Evolutionary conservation across 2,329 filamentous ascomycete genomes (phyloP).

Genomic region (Cytospora schulzeri): DNA sequence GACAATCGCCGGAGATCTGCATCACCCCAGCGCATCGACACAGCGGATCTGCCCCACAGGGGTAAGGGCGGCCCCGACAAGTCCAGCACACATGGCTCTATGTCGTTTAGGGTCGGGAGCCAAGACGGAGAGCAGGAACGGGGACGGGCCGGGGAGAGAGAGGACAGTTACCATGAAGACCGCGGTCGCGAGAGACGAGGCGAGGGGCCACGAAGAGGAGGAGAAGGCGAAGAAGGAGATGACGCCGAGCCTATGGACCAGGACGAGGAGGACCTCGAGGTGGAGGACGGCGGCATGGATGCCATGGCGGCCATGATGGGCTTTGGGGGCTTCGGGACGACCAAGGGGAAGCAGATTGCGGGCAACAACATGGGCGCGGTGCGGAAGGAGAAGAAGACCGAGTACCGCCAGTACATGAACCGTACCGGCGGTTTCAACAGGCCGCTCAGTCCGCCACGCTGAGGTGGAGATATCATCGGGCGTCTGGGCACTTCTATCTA

Average conservation of each 20-base stretch:
- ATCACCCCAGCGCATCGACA: slow-evolving; percentile 36
- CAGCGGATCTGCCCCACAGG: slow-evolving; percentile 40
- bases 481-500: not conserved
- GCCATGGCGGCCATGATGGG: slow-evolving; percentile 88
- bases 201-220: not conserved
- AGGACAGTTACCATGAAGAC: slow-evolving; percentile 27
- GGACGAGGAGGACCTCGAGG: slow-evolving; percentile 54
- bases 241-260: slow-evolving; percentile 37
- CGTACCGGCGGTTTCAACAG: slow-evolving; percentile 79
- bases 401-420: slow-evolving; percentile 98
- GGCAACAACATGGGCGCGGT: slow-evolving; percentile 85
- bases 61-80: slow-evolving; percentile 33
- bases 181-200: slow-evolving; percentile 22
- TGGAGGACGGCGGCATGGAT: slow-evolving; percentile 67
- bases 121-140: slow-evolving; percentile 33
- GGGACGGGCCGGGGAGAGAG: slow-evolving; percentile 29
- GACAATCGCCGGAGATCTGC: slow-evolving; percentile 41
- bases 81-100: slow-evolving; percentile 29
- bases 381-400: slow-evolving; percentile 88
- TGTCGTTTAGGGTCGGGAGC: slow-evolving; percentile 42
- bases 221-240: slow-evolving; percentile 19
- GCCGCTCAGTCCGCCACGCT: slow-evolving; percentile 62
- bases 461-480: not conserved
- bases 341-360: slow-evolving; percentile 84
- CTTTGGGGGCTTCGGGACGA: slow-evolving; percentile 81